Percentiles rank a stretch among this genome's conserved stretches.
Conservation (phyloP, 352 stramenopile species). For the Globisporangium takayamanum region DNA sequence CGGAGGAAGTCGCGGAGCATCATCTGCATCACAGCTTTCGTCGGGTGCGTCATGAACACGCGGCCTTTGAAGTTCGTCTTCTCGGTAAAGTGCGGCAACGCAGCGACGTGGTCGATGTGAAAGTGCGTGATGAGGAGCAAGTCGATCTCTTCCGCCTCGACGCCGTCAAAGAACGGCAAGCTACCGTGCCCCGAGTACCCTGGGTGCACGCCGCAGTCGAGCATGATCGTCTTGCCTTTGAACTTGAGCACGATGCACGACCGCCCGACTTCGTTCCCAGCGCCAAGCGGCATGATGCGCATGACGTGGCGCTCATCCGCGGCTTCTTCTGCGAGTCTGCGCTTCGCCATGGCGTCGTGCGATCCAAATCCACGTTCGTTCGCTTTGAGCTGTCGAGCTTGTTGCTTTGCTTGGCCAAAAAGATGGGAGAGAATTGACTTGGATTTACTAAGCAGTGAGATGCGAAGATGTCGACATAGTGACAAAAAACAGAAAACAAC, state of each 20-base stretch:
- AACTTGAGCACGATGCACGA: slow-evolving; percentile 99
- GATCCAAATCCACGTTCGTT: too few species aligned
- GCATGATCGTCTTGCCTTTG: slow-evolving; percentile 98
- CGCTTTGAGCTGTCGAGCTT: too few species aligned
- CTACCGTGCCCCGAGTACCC: slow-evolving; percentile 95
- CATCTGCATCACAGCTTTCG: slow-evolving; percentile 98
- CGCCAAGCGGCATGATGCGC: slow-evolving; percentile 94
- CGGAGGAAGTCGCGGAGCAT: slow-evolving; percentile 97
- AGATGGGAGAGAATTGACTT: too few species aligned
- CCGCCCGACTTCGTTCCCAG: slow-evolving; percentile 97
- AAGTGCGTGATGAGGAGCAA: slow-evolving; percentile 99
- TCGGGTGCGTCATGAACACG: slow-evolving; percentile 99
- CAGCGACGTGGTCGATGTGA: slow-evolving; percentile 99
- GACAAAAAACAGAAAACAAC: too few species aligned
- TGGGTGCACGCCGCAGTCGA: slow-evolving; percentile 87
- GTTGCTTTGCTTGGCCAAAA: too few species aligned
- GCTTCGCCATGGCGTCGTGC: slow-evolving; percentile 50
- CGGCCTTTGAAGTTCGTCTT: slow-evolving; percentile 96
- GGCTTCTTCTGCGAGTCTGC: slow-evolving; percentile 58
- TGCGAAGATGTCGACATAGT: too few species aligned
- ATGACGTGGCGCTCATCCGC: slow-evolving; percentile 87
- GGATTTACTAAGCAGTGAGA: too few species aligned
- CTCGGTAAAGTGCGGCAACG: slow-evolving; percentile 98
- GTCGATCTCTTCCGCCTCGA: slow-evolving; percentile 94
- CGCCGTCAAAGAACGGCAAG: slow-evolving; percentile 97